phyloP scores from a whole-genome alignment of 257 asterid species.

The Solanum tarijense region DNA sequence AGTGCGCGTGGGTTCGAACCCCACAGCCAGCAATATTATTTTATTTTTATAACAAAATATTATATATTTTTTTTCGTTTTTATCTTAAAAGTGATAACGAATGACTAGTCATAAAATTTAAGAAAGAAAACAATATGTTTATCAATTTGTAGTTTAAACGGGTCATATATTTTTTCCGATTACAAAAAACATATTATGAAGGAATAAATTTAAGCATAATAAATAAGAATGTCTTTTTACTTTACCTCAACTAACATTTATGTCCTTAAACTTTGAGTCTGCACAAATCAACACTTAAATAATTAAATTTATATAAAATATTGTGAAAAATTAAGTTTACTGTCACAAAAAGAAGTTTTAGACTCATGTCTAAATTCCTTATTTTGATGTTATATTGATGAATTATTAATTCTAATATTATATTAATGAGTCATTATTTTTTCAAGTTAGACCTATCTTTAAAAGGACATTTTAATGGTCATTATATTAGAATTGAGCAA shows the following conservation, averaged over 20 bases:
- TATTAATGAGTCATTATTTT: background rate
- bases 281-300: background rate
- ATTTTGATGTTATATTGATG: too few species aligned
- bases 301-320: too few species aligned
- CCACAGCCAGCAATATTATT: conserved; percentile 55
- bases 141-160: background rate
- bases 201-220: background rate
- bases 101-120: background rate
- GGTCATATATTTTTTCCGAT: background rate
- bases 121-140: background rate
- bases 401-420: too few species aligned
- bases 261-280: too few species aligned
- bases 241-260: background rate
- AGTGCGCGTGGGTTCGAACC: conserved; percentile 94
- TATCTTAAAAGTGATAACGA: background rate
- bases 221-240: too few species aligned
- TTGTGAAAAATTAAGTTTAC: background rate
- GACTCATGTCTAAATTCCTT: background rate
- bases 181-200: background rate
- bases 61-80: background rate
- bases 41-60: too few species aligned
- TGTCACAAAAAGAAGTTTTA: background rate
- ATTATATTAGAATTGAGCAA: background rate
- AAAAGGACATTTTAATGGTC: background rate
- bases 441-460: background rate